Conservation (phyloP, 805 yeast species). For the Teunomyces lycoperdinae region DNA sequence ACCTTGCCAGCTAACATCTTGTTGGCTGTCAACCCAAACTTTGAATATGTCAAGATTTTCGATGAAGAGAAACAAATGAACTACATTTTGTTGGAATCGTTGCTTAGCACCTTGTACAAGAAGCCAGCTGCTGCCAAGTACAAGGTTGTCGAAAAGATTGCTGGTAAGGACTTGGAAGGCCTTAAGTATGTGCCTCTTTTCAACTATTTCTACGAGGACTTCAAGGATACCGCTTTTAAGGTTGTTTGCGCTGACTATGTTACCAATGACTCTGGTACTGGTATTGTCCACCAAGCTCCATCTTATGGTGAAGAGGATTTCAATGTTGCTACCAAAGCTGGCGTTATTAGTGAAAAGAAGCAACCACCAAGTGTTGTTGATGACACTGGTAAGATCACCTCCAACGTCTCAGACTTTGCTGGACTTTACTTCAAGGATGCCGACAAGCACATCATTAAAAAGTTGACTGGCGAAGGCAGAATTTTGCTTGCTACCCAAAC, state of each 20-base stretch:
- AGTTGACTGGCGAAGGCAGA: constrained; percentile 73
- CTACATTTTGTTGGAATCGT: constrained; percentile 80
- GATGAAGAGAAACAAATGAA: constrained; percentile 83
- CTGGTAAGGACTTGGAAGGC: constrained; percentile 80
- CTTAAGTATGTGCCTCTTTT: constrained; percentile 79
- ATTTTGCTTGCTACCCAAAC: constrained; percentile 76
- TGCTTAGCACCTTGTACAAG: constrained; percentile 83
- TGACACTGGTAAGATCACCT: constrained; percentile 83
- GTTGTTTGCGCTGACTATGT: constrained; percentile 85
- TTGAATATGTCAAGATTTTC: constrained; percentile 87
- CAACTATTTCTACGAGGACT: constrained; percentile 73
- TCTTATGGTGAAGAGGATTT: constrained; percentile 99
- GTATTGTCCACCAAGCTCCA: constrained; percentile 98
- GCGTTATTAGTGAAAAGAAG: constrained; percentile 66
- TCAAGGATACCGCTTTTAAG: constrained; percentile 73
- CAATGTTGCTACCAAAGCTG: constrained; percentile 71
- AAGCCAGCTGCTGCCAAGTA: constrained; percentile 89
- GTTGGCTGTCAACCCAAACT: constrained; percentile 84
- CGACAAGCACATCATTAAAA: constrained; percentile 84
- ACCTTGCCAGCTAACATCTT: constrained; percentile 94
- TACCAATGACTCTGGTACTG: constrained; percentile 94
- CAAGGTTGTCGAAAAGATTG: constrained; percentile 74
- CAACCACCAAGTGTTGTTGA: constrained; percentile 93
- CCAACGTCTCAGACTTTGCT: constrained; percentile 66
- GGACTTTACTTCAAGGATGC: constrained; percentile 95